Percentiles rank a stretch among this genome's conserved stretches.
Conservation (phyloP, 768 basidiomycete genomes). For the Boletus sp. region DNA sequence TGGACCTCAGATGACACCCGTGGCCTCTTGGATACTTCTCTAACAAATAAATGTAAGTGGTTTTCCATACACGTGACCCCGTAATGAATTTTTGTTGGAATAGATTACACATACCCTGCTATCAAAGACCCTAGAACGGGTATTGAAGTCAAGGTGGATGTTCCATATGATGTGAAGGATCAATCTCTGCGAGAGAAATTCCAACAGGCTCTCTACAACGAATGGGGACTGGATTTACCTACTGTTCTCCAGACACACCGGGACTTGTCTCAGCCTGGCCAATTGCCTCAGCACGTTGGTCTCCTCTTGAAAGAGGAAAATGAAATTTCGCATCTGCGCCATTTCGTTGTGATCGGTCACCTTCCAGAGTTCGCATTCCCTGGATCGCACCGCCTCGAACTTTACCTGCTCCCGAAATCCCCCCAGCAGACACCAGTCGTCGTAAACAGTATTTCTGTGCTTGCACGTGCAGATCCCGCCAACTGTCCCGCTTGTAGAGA, state of each 20-base stretch:
- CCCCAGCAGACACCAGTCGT: not conserved
- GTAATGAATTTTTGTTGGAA: not conserved
- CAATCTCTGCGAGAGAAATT: constrained; percentile 3
- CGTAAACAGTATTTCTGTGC: constrained; percentile 16
- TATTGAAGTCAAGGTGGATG: constrained; percentile 11
- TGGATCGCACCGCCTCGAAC: constrained; percentile 22
- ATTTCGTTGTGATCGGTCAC: constrained; percentile 2
- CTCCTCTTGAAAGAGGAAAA: constrained; percentile 5
- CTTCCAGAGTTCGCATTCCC: constrained; percentile 18
- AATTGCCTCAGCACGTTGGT: not conserved
- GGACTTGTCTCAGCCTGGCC: not conserved
- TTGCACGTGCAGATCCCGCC: constrained; percentile 5
- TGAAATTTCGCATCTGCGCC: not conserved
- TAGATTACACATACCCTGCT: constrained; percentile 22
- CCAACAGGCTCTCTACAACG: constrained; percentile 1
- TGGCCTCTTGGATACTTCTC: not conserved
- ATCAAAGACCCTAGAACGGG: constrained; percentile 9
- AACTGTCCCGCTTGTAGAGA: constrained; percentile 11
- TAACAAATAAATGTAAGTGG: constrained; percentile 5
- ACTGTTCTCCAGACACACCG: not conserved
- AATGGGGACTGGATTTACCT: not conserved
- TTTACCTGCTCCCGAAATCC: constrained; percentile 9
- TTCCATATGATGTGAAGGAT: constrained; percentile 6
- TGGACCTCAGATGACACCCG: constrained; percentile 17
- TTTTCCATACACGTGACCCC: not conserved